Evolutionary conservation across 805 yeast species (phyloP).

Genomic region (Suhomyces tanzawaensis): DNA sequence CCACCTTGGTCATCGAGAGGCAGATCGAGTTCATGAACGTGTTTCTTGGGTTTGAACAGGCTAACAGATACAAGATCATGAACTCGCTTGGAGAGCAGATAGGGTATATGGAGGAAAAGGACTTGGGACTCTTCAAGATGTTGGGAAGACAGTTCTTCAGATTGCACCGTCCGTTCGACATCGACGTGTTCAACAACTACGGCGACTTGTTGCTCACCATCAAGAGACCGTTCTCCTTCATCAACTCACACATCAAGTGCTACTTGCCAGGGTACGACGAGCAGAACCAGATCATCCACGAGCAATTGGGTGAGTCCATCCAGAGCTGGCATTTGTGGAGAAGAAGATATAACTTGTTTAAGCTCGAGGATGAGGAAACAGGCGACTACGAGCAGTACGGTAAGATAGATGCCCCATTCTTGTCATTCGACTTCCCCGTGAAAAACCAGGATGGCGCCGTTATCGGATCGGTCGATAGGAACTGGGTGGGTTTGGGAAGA

Average conservation of each 20-base stretch:
- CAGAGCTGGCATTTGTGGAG: conserved; percentile 97
- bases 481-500: conserved; percentile 93
- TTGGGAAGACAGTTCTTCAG: conserved; percentile 81
- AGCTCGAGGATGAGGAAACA: conserved; percentile 36
- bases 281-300: conserved; percentile 37
- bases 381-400: conserved; percentile 76
- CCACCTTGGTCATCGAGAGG: conserved; percentile 83
- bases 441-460: conserved; percentile 54
- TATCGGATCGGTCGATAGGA: conserved; percentile 79
- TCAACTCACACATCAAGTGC: conserved; percentile 83
- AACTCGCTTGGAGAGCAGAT: conserved; percentile 70
- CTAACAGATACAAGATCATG: conserved; percentile 73
- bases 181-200: conserved; percentile 64
- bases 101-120: conserved; percentile 83
- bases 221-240: conserved; percentile 79
- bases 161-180: conserved; percentile 81
- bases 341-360: conserved; percentile 78
- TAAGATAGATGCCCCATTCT: conserved; percentile 78
- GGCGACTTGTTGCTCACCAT: conserved; percentile 65
- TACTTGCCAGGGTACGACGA: conserved; percentile 53
- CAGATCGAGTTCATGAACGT: conserved; percentile 86
- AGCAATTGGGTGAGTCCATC: conserved; percentile 74
- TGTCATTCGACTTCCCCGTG: conserved; percentile 85
- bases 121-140: conserved; percentile 62
- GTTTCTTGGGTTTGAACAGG: conserved; percentile 87